These are phyloP conservation scores for Fusarium concolor DNA, from an alignment of 2,329 filamentous ascomycete genomes.

Conservation along the genomic window DNA sequence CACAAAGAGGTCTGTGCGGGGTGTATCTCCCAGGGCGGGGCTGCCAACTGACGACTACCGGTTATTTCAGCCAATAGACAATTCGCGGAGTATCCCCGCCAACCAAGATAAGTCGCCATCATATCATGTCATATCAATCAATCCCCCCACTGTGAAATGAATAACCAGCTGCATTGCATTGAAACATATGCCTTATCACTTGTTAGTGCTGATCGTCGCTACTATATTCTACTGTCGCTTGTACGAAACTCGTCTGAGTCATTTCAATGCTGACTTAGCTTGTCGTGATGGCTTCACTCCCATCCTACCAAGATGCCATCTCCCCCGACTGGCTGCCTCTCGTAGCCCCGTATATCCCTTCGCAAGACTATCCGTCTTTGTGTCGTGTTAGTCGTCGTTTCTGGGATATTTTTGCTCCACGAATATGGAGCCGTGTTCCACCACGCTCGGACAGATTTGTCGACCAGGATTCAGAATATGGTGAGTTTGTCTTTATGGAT, in stretches of 20 bases:
- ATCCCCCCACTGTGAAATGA: conserved; percentile 10
- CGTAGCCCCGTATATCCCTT: conserved; percentile 58
- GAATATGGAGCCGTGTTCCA: conserved; percentile 65
- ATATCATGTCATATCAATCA: neutral
- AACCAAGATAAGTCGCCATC: neutral
- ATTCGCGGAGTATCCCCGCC: neutral
- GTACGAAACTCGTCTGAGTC: neutral
- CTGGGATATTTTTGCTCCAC: conserved; percentile 62
- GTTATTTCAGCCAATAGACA: neutral
- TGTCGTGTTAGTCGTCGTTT: conserved; percentile 63
- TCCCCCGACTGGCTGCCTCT: conserved; percentile 62
- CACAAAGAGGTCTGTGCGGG: conserved; percentile 20
- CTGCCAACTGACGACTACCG: too few species aligned
- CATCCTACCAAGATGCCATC: conserved; percentile 65
- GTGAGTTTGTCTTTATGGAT: conserved; percentile 49
- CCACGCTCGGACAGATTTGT: conserved; percentile 54
- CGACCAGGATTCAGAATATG: conserved; percentile 58
- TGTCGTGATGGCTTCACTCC: conserved; percentile 52
- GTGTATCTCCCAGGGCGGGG: too few species aligned
- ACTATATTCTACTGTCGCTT: too few species aligned
- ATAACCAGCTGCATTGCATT: too few species aligned
- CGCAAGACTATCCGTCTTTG: conserved; percentile 57
- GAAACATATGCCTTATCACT: too few species aligned
- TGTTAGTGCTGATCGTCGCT: too few species aligned
- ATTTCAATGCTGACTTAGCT: neutral